Conservation (phyloP, 371 early-diverging fungal species). For the Fennellomyces sp. region DNA sequence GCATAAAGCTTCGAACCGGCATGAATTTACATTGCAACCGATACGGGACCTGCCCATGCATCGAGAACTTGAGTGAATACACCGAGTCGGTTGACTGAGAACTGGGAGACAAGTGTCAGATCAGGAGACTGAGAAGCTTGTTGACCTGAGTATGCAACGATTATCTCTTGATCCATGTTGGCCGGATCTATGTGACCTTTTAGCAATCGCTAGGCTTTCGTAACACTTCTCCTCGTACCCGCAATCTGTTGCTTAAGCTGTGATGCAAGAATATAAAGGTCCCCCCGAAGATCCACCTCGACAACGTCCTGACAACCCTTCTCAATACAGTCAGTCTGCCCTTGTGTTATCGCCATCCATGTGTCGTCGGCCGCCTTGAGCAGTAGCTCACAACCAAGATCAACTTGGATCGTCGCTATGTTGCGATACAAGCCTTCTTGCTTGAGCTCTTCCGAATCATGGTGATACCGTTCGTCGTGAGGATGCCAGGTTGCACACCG, state of each 20-base stretch:
- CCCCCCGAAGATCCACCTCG: slow-evolving; percentile 32
- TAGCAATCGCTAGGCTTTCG: neutral
- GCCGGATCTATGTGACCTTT: slow-evolving; percentile 4
- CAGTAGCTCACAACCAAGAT: slow-evolving; percentile 33
- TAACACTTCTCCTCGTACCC: slow-evolving; percentile 15
- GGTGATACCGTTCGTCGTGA: slow-evolving; percentile 9
- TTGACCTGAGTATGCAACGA: slow-evolving; percentile 3
- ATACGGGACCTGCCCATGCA: slow-evolving; percentile 61
- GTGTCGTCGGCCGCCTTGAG: slow-evolving; percentile 21
- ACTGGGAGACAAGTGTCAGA: slow-evolving; percentile 59
- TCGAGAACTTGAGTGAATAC: slow-evolving; percentile 52
- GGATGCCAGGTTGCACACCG: slow-evolving; percentile 9
- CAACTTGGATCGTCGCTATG: slow-evolving; percentile 31
- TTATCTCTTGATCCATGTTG: slow-evolving; percentile 10
- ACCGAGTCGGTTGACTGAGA: slow-evolving; percentile 60
- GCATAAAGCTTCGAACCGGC: neutral
- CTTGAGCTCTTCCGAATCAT: neutral
- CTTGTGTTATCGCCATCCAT: slow-evolving; percentile 32
- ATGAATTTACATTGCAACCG: slow-evolving; percentile 54
- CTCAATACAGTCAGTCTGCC: slow-evolving; percentile 23
- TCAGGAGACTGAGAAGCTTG: neutral
- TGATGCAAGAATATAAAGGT: slow-evolving; percentile 29
- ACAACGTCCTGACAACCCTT: slow-evolving; percentile 32
- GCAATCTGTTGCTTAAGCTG: slow-evolving; percentile 28
- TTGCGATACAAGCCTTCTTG: slow-evolving; percentile 33